Base-by-base conservation (phyloP, 139 green algal genomes). In the Tetradesmus obliquus region DNA sequence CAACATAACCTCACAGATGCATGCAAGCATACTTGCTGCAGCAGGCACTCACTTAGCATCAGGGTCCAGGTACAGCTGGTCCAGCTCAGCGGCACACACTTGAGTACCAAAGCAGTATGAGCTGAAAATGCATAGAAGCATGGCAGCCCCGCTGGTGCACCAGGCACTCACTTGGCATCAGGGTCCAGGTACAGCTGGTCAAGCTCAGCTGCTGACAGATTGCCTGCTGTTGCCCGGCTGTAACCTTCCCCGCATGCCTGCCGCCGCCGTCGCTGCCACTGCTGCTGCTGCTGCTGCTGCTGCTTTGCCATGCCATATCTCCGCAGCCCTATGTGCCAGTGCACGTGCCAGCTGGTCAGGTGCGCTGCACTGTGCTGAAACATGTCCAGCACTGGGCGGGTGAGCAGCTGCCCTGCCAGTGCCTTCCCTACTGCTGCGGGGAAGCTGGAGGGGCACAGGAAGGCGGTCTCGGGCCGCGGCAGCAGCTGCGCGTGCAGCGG, bases 281-380 rank as follows among this genome's bases (percentile, higher is more conserved):
- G 55, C 84, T 24, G 82, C 53, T 87, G 55, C 84, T 24, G 66
- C 66, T 24, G 66, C 66, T 76, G 66, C 66, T 76, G 66, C 66
- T 76, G 66, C 66, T 76, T 17, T 24, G 3, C n/a, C 1, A 3
- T 24, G 15, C 17, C 66, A 19, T 66, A 89, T n/a, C 62, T 81
- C 15, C 84, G 55, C 10, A 89, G 55, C 24, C 84, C 84, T 9
- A 89, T 81, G 32, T 89, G 84, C 84, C 84, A 89, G 57, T 57
- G 79, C 2, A 88, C 22, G 10, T 88, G 83, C 57, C 57, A 79
- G 22, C 79, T 74, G 83, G n/a, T 60, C 57, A 55, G 20, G 3
- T 60, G 57, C 8, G 51, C n/a, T n/a, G 22, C 7, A 8, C 57
- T 9, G 22, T 88, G 83, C 83, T 55, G 9, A 79, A 88, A 88